These are phyloP conservation scores for Coemansia sp. DNA, from an alignment of 192 early-diverging fungal species.

Conservation along the genomic window DNA sequence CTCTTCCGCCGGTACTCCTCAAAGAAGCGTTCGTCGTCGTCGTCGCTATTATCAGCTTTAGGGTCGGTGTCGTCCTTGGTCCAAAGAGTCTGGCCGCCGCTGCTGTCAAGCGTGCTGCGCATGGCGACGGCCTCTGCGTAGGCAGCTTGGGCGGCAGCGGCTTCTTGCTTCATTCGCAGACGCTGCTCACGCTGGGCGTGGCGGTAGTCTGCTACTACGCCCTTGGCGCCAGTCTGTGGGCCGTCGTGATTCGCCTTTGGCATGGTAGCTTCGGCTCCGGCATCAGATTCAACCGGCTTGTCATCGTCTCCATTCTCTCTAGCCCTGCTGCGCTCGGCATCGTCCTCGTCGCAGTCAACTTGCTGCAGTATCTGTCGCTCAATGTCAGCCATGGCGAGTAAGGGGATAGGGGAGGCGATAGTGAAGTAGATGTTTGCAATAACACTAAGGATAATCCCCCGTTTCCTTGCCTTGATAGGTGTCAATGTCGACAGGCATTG, in stretches of 20 bases:
- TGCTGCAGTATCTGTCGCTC: constrained; percentile 15
- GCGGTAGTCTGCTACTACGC: constrained; percentile 49
- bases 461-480: background rate
- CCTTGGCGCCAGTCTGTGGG: constrained; percentile 53
- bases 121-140: constrained; percentile 6
- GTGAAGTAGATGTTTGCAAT: background rate
- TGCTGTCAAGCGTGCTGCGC: constrained; percentile 8
- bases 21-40: constrained; percentile 25
- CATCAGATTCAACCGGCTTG: background rate
- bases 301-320: constrained; percentile 15
- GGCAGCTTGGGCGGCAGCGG: constrained; percentile 1
- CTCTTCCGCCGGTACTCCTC: constrained; percentile 41
- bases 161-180: constrained; percentile 6
- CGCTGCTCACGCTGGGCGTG: constrained; percentile 20
- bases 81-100: constrained; percentile 18
- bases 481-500: background rate
- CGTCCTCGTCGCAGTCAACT: constrained; percentile 17
- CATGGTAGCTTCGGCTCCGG: background rate
- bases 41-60: constrained; percentile 2
- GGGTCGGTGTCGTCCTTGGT: constrained; percentile 16
- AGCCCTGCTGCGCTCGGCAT: constrained; percentile 9
- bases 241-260: constrained; percentile 19
- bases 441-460: background rate
- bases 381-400: constrained; percentile 22
- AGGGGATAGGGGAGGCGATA: background rate